Conservation (phyloP, 805 yeast species). For the Yamadazyma insecticola region DNA sequence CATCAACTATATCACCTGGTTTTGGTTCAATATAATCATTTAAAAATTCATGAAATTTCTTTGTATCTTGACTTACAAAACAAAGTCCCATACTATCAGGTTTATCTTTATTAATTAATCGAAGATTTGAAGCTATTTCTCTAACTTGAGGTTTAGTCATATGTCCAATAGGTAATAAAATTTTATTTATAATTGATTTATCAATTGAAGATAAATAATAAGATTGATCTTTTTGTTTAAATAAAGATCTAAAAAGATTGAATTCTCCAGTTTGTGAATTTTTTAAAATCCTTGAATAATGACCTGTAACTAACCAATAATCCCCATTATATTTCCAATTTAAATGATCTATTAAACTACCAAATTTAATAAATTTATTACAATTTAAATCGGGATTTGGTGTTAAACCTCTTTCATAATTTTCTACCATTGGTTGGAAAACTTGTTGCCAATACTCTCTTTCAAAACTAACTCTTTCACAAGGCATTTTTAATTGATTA, state of each 20-base stretch:
- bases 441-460: constrained; percentile 91
- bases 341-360: constrained; percentile 60
- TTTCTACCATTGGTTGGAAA: constrained; percentile 84
- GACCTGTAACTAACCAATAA: constrained; percentile 93
- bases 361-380: constrained; percentile 83
- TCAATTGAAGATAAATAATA: constrained; percentile 78
- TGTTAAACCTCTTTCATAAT: constrained; percentile 68
- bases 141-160: constrained; percentile 72
- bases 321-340: constrained; percentile 25
- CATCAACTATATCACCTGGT: constrained; percentile 79
- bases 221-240: constrained; percentile 77
- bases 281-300: constrained; percentile 56
- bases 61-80: constrained; percentile 66
- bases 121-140: constrained; percentile 50
- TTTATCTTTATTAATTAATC: constrained; percentile 63
- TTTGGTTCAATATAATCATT: constrained; percentile 65
- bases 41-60: constrained; percentile 66
- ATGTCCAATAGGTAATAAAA: constrained; percentile 80
- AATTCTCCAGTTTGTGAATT: constrained; percentile 22
- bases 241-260: constrained; percentile 55
- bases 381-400: constrained; percentile 96
- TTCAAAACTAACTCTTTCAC: constrained; percentile 79
- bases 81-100: constrained; percentile 95
- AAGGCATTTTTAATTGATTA: constrained; percentile 54
- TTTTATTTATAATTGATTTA: constrained; percentile 33